Conservation (phyloP, 2,329 filamentous ascomycete species). For the Trichoderma brevicompactum region DNA sequence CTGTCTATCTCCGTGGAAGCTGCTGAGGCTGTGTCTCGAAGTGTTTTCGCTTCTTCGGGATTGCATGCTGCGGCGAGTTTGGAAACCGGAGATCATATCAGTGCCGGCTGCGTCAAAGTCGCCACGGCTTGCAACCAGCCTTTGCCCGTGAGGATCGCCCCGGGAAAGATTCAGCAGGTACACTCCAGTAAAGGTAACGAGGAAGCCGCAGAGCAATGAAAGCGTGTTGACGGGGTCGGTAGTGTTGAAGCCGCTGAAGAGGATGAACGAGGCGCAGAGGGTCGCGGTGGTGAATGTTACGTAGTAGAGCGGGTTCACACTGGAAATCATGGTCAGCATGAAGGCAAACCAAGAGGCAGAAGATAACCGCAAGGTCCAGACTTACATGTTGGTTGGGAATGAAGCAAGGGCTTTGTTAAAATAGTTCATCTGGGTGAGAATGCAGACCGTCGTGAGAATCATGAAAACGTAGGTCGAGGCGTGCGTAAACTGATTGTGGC, state of each 20-base stretch:
- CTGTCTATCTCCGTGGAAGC: conserved; percentile 71
- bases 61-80: conserved; percentile 94
- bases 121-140: conserved; percentile 62
- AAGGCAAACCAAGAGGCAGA: neutral
- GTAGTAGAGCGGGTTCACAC: conserved; percentile 95
- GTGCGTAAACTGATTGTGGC: conserved; percentile 93
- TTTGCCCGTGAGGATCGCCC: conserved; percentile 80
- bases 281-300: conserved; percentile 97
- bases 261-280: conserved; percentile 90
- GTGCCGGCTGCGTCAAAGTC: conserved; percentile 82
- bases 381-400: conserved; percentile 96
- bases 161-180: conserved; percentile 96
- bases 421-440: conserved; percentile 99
- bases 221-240: conserved; percentile 89
- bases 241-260: conserved; percentile 96
- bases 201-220: conserved; percentile 88
- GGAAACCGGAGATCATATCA: conserved; percentile 85
- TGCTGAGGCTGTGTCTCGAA: conserved; percentile 65
- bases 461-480: conserved; percentile 97
- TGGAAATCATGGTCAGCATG: conserved; percentile 45
- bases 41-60: conserved; percentile 74
- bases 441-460: conserved; percentile 90
- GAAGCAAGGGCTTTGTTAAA: conserved; percentile 98
- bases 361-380: conserved; percentile 30
- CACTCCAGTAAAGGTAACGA: conserved; percentile 92